Evolutionary conservation across 805 yeast genomes (phyloP).

Genomic region (Kluyveromyces siamensis): DNA sequence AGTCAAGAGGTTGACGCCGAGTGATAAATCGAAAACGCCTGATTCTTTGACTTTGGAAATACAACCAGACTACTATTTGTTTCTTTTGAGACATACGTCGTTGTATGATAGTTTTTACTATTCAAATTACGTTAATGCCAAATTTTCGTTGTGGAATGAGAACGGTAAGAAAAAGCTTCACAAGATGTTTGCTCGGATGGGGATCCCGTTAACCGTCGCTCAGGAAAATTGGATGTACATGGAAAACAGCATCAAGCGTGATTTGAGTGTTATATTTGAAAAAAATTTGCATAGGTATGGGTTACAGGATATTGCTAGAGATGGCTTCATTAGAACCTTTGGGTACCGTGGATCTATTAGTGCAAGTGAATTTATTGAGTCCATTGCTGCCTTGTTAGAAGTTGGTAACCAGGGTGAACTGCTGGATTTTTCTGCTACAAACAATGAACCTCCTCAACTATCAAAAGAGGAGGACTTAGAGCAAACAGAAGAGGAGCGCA

Average conservation of each 20-base stretch:
- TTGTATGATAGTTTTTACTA: conserved; percentile 84
- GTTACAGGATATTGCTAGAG: conserved; percentile 70
- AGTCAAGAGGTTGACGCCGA: conserved; percentile 56
- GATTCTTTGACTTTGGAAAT: conserved; percentile 43
- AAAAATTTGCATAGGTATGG: conserved; percentile 70
- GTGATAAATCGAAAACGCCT: conserved; percentile 29
- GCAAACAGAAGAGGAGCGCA: conserved; percentile 3
- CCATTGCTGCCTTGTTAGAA: conserved; percentile 77
- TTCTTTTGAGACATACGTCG: conserved; percentile 86
- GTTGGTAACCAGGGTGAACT: conserved; percentile 35
- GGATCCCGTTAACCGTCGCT: conserved; percentile 80
- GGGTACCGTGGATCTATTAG: conserved; percentile 83
- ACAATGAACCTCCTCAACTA: conserved; percentile 16
- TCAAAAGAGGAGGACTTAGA: conserved; percentile 20
- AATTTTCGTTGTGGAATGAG: conserved; percentile 81
- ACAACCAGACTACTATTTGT: conserved; percentile 79
- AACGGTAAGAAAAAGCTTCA: conserved; percentile 81
- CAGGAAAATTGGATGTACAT: conserved; percentile 88
- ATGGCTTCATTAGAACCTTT: conserved; percentile 77
- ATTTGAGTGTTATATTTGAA: conserved; percentile 57
- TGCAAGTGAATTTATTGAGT: conserved; percentile 90
- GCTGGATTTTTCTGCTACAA: conserved; percentile 4
- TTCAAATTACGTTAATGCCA: conserved; percentile 85
- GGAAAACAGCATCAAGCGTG: conserved; percentile 70
- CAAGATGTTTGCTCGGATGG: conserved; percentile 93